Conservation (phyloP, 2,329 filamentous ascomycete genomes). For the Chrysoporthe cubensis region DNA sequence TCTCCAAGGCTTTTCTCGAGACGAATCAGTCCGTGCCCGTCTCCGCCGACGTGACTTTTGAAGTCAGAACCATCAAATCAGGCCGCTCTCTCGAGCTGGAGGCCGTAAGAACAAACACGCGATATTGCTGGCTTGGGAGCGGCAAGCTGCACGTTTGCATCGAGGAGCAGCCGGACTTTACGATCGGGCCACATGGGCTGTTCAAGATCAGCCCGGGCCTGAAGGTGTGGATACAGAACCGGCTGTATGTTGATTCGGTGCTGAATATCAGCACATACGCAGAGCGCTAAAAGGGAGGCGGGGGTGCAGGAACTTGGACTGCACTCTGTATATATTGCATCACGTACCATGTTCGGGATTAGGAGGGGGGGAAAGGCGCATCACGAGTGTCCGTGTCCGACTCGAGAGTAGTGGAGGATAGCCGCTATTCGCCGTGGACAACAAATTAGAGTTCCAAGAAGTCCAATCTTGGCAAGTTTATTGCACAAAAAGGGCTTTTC, state of each 20-base stretch:
- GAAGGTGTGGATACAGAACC: conserved; percentile 33
- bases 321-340: neutral
- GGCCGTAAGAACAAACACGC: conserved; percentile 28
- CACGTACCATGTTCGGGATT: neutral
- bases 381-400: neutral
- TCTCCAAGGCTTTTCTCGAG: conserved; percentile 40
- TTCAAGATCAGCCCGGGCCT: conserved; percentile 34
- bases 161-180: conserved; percentile 33
- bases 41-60: conserved; percentile 35
- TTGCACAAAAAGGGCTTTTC: neutral
- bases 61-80: conserved; percentile 35
- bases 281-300: neutral
- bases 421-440: neutral
- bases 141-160: conserved; percentile 38
- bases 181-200: conserved; percentile 35
- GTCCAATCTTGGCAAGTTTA: neutral
- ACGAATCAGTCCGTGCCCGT: conserved; percentile 33
- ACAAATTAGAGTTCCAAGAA: neutral
- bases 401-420: neutral
- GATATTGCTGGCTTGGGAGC: conserved; percentile 36
- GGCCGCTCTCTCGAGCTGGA: conserved; percentile 33
- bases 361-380: neutral
- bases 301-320: neutral
- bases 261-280: conserved; percentile 30
- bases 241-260: conserved; percentile 35